These are phyloP conservation scores for Penicillium herquei DNA, from an alignment of 495 filamentous ascomycete species.

Conservation along the genomic window DNA sequence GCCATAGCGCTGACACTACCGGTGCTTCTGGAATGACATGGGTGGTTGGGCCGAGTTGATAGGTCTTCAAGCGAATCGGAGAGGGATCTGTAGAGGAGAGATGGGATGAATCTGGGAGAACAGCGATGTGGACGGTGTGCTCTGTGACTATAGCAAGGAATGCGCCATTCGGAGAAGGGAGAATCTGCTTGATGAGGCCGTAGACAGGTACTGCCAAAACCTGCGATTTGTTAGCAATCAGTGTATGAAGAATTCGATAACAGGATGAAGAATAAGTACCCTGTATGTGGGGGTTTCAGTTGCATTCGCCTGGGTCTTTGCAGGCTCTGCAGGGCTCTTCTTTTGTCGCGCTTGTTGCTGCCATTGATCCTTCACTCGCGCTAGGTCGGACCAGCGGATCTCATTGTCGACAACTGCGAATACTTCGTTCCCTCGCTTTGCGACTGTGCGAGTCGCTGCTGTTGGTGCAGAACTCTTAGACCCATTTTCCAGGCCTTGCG, in stretches of 20 bases:
- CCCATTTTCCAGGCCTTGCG: constrained; percentile 28
- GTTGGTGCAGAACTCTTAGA: constrained; percentile 37
- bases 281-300: constrained; percentile 26
- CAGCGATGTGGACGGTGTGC: constrained; percentile 78
- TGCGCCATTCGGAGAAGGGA: constrained; percentile 75
- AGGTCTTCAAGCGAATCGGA: constrained; percentile 74
- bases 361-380: constrained; percentile 70
- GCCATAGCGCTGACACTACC: constrained; percentile 78
- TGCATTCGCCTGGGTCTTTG: constrained; percentile 8
- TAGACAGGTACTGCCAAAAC: constrained; percentile 68
- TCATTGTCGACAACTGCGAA: constrained; percentile 83
- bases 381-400: constrained; percentile 81
- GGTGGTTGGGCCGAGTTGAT: constrained; percentile 81
- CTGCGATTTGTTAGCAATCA: constrained; percentile 37
- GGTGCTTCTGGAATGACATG: constrained; percentile 81
- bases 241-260: background rate
- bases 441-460: constrained; percentile 67
- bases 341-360: constrained; percentile 43
- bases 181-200: constrained; percentile 74
- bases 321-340: constrained; percentile 21
- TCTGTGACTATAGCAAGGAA: constrained; percentile 80
- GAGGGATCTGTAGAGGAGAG: constrained; percentile 60
- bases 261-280: constrained; percentile 18
- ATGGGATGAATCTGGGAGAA: constrained; percentile 73
- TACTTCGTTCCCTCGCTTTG: constrained; percentile 71